Base-by-base conservation (phyloP, 352 stramenopile genomes). In the Pythium chondricola region DNA sequence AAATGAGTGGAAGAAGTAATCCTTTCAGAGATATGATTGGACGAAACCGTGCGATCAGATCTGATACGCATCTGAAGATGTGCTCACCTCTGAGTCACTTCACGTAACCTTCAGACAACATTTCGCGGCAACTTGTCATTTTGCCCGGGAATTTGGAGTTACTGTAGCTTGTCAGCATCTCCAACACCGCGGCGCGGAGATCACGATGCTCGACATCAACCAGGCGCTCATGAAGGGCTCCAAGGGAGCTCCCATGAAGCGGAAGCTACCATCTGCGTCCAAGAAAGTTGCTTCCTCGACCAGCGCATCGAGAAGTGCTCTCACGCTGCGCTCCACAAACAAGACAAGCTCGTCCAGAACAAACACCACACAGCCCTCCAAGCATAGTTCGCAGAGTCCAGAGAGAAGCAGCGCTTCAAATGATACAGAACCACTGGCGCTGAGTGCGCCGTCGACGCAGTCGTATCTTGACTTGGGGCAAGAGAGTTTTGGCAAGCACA, bases 401-500 rank as follows among this genome's bases (percentile, higher is more conserved):
- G n/a, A n/a, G n/a, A 33, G 13, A 33, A 13, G 8, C 29, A 33
- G 29, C 29, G 29, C 7, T 13, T 13, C 29, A 13, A 33, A 13
- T 33, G 8, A 8, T 33, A 8, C 29, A 33, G 7, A 33, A 33
- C 29, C 59, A 10, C 52, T 54, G 0, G 42, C 40, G 17, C 58
- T 63, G 45, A n/a, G 29, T 2, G 39, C 22, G 7, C 56, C 59
- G 20, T 60, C 36, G 4, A 69, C 55, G 4, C 81, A 92, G 49
- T 58, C 71, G 42, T 93, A 88, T 32, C 72, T 93, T 41, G 81
- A 93, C 46, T 41, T 90, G 6, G 81, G 81, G 0, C 81, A 93
- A 52, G 79, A 76, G 31, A 69, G 68, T 36, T 85, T 93, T 52
- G 79, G 79, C 9, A 61, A 74, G 25, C 65, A 74, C 35, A 69